Evolutionary conservation across 2,329 filamentous ascomycete genomes (phyloP).

Genomic region (Colletotrichum sp.): DNA sequence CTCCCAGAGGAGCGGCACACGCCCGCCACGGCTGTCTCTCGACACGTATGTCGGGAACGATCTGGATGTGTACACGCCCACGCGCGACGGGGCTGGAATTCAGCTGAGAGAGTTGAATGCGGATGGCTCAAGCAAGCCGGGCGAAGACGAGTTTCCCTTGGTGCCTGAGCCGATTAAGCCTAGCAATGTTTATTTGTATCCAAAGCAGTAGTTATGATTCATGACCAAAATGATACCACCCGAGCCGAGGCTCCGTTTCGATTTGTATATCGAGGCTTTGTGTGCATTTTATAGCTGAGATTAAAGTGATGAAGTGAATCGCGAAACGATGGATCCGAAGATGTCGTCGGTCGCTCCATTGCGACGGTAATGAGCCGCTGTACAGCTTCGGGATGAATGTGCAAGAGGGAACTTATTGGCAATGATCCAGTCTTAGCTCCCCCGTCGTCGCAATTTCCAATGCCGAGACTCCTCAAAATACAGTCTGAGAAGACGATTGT

Average conservation of each 20-base stretch:
- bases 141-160: conserved; percentile 6
- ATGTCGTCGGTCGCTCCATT: not conserved
- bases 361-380: no score
- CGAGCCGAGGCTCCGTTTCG: not conserved
- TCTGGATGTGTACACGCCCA: not conserved
- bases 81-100: not conserved
- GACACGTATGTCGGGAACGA: not conserved
- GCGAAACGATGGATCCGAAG: not conserved
- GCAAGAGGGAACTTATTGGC: not conserved
- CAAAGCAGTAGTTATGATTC: conserved; percentile 16
- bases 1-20: not conserved
- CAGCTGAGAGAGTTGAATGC: conserved; percentile 3
- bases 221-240: conserved; percentile 18
- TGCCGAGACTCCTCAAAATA: not conserved
- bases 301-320: not conserved
- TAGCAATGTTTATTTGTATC: conserved; percentile 8
- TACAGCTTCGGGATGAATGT: no score
- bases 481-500: not conserved
- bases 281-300: not conserved
- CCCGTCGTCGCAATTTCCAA: no score
- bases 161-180: not conserved
- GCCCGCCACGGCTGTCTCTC: conserved; percentile 2
- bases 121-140: not conserved
- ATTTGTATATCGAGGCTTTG: not conserved
- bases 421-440: not conserved